A percentile compares a stretch with the other conserved stretches of the same genome.
phyloP scores from a whole-genome alignment of 495 filamentous ascomycete species.

The Lentithecium fluviatile region DNA sequence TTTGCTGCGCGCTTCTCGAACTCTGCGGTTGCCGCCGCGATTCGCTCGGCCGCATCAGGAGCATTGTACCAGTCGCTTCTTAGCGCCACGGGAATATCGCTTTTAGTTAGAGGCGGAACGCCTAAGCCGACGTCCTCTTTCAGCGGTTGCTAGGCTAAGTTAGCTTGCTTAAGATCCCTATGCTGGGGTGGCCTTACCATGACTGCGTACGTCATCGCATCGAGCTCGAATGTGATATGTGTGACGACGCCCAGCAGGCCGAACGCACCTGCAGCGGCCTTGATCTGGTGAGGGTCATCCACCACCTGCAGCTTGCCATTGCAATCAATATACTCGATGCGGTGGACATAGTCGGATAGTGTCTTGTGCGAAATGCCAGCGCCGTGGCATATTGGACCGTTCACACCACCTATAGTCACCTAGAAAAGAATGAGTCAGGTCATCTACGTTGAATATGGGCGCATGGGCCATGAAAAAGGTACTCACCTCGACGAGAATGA shows the following conservation, averaged over 20 bases:
- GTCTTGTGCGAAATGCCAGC: conserved; percentile 49
- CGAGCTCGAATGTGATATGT: conserved; percentile 54
- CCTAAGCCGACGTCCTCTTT: conserved; percentile 50
- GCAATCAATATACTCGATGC: conserved; percentile 54
- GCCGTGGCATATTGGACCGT: conserved; percentile 55
- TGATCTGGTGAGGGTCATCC: conserved; percentile 45
- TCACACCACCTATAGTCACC: conserved; percentile 54
- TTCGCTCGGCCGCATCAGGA: conserved; percentile 41
- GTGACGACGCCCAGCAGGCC: conserved; percentile 56
- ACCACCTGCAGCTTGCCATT: conserved; percentile 50
- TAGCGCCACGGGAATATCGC: conserved; percentile 48
- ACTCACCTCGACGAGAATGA: conserved; percentile 52
- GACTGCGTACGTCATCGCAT: conserved; percentile 53
- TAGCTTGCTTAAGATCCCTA: not conserved
- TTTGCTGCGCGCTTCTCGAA: conserved; percentile 49
- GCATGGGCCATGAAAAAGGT: not conserved
- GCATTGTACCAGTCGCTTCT: conserved; percentile 35
- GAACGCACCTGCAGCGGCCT: conserved; percentile 53
- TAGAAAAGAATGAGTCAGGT: not conserved
- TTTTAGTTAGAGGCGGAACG: conserved; percentile 47
- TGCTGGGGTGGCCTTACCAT: conserved; percentile 31
- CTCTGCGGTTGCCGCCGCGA: conserved; percentile 52
- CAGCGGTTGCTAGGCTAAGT: conserved; percentile 33
- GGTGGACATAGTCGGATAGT: conserved; percentile 50
- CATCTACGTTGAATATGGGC: not conserved